Evolutionary conservation across 495 filamentous ascomycete genomes (phyloP).

Genomic region (Lasiosphaeria ovina): DNA sequence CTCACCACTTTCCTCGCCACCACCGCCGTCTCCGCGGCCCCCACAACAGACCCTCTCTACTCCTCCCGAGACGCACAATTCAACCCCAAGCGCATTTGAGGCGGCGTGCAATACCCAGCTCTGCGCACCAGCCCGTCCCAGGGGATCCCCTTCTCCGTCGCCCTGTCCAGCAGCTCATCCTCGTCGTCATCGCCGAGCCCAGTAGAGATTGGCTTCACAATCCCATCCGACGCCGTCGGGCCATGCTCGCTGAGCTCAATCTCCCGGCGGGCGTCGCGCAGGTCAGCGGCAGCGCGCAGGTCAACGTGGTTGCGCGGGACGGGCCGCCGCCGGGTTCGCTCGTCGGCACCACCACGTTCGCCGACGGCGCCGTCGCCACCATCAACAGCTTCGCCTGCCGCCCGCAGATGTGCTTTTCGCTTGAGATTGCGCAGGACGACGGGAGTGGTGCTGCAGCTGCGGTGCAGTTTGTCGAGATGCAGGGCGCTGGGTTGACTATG

Average conservation of each 20-base stretch:
- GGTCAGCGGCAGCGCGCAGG: conserved; percentile 22
- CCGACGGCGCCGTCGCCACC: conserved; percentile 6
- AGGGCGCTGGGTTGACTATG: conserved; percentile 2
- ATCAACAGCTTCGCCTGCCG: conserved; percentile 32
- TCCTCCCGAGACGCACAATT: not conserved
- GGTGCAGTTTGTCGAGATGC: conserved; percentile 6
- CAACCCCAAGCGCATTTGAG: not conserved
- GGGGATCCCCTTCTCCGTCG: conserved; percentile 6
- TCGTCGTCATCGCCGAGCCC: not conserved
- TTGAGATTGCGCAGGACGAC: conserved; percentile 13
- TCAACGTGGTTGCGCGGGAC: conserved; percentile 31
- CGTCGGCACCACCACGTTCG: conserved; percentile 27
- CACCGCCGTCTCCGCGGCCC: not conserved
- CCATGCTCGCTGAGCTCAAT: conserved; percentile 25
- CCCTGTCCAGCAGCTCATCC: conserved; percentile 2
- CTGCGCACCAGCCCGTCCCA: conserved; percentile 1
- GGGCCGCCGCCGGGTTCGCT: conserved; percentile 27
- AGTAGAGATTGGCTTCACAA: conserved; percentile 24
- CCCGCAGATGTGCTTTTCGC: conserved; percentile 27
- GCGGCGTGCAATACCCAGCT: conserved; percentile 1
- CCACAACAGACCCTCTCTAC: not conserved
- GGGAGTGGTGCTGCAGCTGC: not conserved
- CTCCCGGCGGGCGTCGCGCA: conserved; percentile 20
- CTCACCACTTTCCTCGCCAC: not conserved
- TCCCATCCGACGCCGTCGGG: conserved; percentile 22